phyloP scores from a whole-genome alignment of 768 basidiomycete genomes.

The Xerocomellus amylosporus region DNA sequence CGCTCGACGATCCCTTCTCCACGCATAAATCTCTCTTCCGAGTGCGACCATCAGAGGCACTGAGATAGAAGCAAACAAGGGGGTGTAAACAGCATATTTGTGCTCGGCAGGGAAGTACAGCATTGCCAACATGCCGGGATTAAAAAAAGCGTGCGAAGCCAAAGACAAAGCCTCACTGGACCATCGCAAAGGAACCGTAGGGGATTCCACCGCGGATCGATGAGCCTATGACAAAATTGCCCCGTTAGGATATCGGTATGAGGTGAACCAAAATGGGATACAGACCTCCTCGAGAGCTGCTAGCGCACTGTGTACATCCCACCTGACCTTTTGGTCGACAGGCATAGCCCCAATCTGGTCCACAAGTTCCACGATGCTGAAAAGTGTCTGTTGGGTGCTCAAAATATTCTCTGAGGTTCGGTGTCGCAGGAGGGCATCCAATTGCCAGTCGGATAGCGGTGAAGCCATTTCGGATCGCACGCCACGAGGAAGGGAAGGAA shows the following conservation, averaged over 20 bases:
- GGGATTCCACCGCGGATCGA: constrained; percentile 16
- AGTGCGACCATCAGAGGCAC: constrained; percentile 79
- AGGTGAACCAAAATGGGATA: constrained; percentile 8
- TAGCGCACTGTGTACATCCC: constrained; percentile 69
- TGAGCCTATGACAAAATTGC: constrained; percentile 21
- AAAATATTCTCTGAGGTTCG: constrained; percentile 68
- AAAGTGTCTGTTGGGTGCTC: constrained; percentile 69
- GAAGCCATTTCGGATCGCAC: constrained; percentile 34
- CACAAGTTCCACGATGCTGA: constrained; percentile 81
- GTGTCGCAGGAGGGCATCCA: constrained; percentile 71
- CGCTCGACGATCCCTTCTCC: constrained; percentile 38
- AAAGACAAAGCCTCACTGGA: constrained; percentile 62
- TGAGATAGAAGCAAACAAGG: constrained; percentile 87
- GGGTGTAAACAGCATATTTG: constrained; percentile 95
- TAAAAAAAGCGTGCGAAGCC: constrained; percentile 89
- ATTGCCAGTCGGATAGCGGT: constrained; percentile 67
- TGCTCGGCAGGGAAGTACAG: constrained; percentile 98
- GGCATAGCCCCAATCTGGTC: constrained; percentile 91
- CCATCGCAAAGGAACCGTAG: constrained; percentile 45
- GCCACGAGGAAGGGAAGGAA: constrained; percentile 56
- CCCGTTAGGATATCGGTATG: constrained; percentile 8
- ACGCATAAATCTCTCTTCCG: constrained; percentile 66
- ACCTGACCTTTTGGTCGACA: constrained; percentile 71
- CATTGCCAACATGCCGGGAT: constrained; percentile 92
- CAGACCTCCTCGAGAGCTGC: constrained; percentile 69